Evolutionary conservation across 352 stramenopile species (phyloP), one percentile per base, ranked within the genome.

Genomic region (Pythium sp.): DNA sequence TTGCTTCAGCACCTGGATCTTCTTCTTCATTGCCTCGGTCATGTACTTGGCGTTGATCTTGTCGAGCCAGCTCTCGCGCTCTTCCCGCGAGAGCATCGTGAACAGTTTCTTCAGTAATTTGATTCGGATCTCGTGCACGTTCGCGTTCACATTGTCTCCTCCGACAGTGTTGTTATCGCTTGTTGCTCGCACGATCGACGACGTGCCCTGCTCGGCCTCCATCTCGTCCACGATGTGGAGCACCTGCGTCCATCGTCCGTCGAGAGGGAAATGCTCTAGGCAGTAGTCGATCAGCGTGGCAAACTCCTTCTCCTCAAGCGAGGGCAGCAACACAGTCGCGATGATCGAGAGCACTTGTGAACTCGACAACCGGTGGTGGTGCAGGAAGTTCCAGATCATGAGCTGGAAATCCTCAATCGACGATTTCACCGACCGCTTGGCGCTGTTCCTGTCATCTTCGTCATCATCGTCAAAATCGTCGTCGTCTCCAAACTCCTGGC

Each of bases 311-410:
- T 88, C 74, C 5, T 80, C 75, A 6, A 92, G 62, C 22, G 69
- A 80, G 5, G 77, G 80, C 1, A 92, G 36, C 49, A 92, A 73
- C 15, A 74, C 78, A 11, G 75, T 69, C 8, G 77, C 64, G 24
- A 87, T 47, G 5, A 92, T 60, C 28, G 81, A 54, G 18, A 83
- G 69, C 20, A 92, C 49, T 55, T 92, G 76, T 0, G 71, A 51
- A 41, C 83, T 89, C 2, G 81, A 72, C 3, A 86, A 59, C 7
- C 73, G 75, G 43, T 92, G 74, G 32, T 80, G 76, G 32, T 79
- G 81, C 4, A 90, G 46, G 22, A 86, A 90, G 54, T 84, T 92
- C 72, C 80, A 75, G 59, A 89, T 73, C 41, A 89, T 77, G 38
- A 87, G 68, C 69, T 90, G 78, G 55, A 92, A 87, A 26, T 76